These are phyloP conservation scores for Penicillium hordei DNA, from an alignment of 2,329 filamentous ascomycete species.

Conservation along the genomic window DNA sequence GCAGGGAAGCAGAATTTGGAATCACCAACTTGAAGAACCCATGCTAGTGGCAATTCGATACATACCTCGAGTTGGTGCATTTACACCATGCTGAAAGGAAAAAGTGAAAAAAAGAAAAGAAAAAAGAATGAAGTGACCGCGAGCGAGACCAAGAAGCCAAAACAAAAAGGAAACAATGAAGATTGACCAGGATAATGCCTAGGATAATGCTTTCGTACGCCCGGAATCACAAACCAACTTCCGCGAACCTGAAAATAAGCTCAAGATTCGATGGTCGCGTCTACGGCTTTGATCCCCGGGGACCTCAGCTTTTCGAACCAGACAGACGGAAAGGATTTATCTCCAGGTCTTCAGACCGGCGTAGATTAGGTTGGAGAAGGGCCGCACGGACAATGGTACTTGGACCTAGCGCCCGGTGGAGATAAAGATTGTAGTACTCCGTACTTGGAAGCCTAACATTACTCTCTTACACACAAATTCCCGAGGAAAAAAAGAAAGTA, in stretches of 20 bases:
- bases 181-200: background rate
- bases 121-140: background rate
- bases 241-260: slow-evolving; percentile 19
- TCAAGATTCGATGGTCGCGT: slow-evolving; percentile 24
- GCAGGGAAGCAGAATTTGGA: slow-evolving; percentile 3
- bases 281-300: background rate
- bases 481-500: background rate
- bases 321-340: background rate
- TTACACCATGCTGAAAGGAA: background rate
- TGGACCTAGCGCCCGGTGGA: background rate
- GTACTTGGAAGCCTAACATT: background rate
- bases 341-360: background rate
- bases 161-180: background rate
- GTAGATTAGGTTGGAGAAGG: slow-evolving; percentile 8
- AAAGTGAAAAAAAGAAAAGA: background rate
- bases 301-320: background rate
- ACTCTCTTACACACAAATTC: background rate
- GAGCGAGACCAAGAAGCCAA: background rate
- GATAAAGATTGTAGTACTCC: background rate
- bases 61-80: background rate
- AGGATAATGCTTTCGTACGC: too few species aligned
- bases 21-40: background rate
- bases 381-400: background rate
- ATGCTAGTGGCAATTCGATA: background rate
- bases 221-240: background rate